These are phyloP conservation scores for Purshia tridentata DNA, from an alignment of 306 rosid genomes.

Conservation along the genomic window DNA sequence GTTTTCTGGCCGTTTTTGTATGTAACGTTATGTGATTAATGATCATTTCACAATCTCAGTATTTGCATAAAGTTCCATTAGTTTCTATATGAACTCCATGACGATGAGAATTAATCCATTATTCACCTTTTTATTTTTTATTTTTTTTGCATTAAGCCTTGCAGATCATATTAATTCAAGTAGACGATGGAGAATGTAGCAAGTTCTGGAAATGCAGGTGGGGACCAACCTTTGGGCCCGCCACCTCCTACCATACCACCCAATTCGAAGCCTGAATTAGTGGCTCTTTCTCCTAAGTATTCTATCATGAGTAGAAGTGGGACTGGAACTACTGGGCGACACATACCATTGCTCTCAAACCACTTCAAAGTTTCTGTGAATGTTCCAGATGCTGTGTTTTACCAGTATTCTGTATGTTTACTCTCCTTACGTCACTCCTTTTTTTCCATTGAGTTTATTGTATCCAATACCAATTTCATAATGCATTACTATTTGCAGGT, in stretches of 20 bases:
- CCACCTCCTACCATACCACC: constrained; percentile 28
- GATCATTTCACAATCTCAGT: not conserved
- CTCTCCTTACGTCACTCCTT: constrained; percentile 4
- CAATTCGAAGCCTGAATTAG: constrained; percentile 31
- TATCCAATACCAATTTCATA: constrained; percentile 13
- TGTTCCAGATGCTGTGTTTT: constrained; percentile 66
- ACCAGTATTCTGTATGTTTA: constrained; percentile 75
- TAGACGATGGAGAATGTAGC: constrained; percentile 38
- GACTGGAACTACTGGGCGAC: constrained; percentile 56
- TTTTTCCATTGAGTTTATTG: not conserved
- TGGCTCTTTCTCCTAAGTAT: constrained; percentile 36
- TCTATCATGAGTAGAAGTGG: constrained; percentile 56
- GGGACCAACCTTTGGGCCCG: constrained; percentile 35
- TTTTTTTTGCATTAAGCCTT: not conserved
- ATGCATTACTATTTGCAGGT: constrained; percentile 51
- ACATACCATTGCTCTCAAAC: constrained; percentile 53
- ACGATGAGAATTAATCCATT: not conserved
- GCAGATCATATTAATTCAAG: constrained; percentile 12
- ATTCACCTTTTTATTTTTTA: constrained; percentile 10
- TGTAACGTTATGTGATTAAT: not conserved
- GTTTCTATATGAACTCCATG: not conserved
- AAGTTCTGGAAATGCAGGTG: constrained; percentile 33
- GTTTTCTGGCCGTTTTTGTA: constrained; percentile 5
- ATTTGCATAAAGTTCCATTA: not conserved
- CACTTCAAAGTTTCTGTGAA: constrained; percentile 59